Evolutionary conservation across 2,329 filamentous ascomycete genomes (phyloP).

Genomic region (Aspergillus pseudotamarii): DNA sequence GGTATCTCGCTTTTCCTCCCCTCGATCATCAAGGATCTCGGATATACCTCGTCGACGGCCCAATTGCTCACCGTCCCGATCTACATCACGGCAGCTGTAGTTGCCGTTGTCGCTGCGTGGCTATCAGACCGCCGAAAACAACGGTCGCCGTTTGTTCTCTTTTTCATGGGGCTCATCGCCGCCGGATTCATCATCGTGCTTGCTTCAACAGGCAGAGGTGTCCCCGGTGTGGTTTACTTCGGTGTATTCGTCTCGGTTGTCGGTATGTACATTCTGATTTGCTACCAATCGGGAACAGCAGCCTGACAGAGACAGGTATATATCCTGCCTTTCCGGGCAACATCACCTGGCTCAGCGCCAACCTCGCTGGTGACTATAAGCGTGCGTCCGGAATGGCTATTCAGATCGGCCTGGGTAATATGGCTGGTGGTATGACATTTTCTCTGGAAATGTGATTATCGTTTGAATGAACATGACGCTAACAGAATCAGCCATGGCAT

Average conservation of each 20-base stretch:
- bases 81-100: slow-evolving; percentile 42
- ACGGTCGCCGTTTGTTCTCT: slow-evolving; percentile 58
- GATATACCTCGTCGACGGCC: slow-evolving; percentile 42
- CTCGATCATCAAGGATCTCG: slow-evolving; percentile 46
- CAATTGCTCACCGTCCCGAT: slow-evolving; percentile 47
- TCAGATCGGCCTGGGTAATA: slow-evolving; percentile 64
- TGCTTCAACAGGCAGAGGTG: slow-evolving; percentile 32
- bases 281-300: neutral
- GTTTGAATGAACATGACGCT: neutral
- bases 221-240: slow-evolving; percentile 50
- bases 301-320: slow-evolving; percentile 35
- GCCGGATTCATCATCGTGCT: slow-evolving; percentile 60
- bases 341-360: slow-evolving; percentile 62
- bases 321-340: slow-evolving; percentile 51
- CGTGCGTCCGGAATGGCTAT: slow-evolving; percentile 66
- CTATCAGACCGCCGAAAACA: slow-evolving; percentile 60
- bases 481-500: slow-evolving; percentile 60
- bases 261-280: slow-evolving; percentile 31
- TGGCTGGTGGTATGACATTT: slow-evolving; percentile 36
- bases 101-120: slow-evolving; percentile 52
- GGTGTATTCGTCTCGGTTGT: slow-evolving; percentile 52
- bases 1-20: slow-evolving; percentile 45
- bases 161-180: slow-evolving; percentile 56
- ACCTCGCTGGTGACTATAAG: slow-evolving; percentile 59
- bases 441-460: neutral